Percentiles rank a stretch among this genome's conserved stretches.
Evolutionary conservation across 495 filamentous ascomycete species (phyloP).

Genomic region (Tetracladium setigerum): DNA sequence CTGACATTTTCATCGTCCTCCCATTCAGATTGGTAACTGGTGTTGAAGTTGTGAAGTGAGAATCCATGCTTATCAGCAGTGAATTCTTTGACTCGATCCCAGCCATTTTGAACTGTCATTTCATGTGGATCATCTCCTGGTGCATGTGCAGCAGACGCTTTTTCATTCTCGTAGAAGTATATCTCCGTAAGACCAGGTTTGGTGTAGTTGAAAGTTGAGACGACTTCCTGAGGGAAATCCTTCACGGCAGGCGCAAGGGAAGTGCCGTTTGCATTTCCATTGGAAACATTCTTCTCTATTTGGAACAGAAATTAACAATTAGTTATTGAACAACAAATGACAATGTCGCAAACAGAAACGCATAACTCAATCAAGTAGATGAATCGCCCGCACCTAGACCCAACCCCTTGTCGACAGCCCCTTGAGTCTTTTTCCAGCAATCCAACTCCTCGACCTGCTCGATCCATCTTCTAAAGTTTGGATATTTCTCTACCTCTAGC

Average conservation of each 20-base stretch:
- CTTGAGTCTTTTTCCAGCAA: conserved; percentile 29
- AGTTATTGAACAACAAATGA: not conserved
- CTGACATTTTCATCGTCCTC: conserved; percentile 21
- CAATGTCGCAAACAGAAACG: no score
- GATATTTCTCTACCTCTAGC: conserved; percentile 25
- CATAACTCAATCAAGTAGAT: not conserved
- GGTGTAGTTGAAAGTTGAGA: conserved; percentile 27
- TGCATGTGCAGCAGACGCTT: conserved; percentile 22
- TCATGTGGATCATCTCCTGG: conserved; percentile 26
- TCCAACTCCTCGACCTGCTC: conserved; percentile 24
- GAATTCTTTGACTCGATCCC: conserved; percentile 19
- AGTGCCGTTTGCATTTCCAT: no score
- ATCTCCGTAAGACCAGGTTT: conserved; percentile 25
- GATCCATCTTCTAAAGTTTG: conserved; percentile 26
- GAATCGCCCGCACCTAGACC: conserved; percentile 8
- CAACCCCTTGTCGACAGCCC: conserved; percentile 24
- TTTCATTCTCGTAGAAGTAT: conserved; percentile 26
- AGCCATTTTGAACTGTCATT: conserved; percentile 20
- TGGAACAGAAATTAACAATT: not conserved
- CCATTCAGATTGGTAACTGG: conserved; percentile 17
- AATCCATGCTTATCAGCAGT: conserved; percentile 25
- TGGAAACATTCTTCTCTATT: no score
- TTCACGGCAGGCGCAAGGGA: no score
- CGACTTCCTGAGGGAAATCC: no score
- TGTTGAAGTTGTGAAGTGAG: conserved; percentile 21